Percentiles rank a stretch among this genome's conserved stretches.
These are phyloP conservation scores for Ganoderma sp. DNA, from an alignment of 1,284 basidiomycete genomes.

Conservation along the genomic window DNA sequence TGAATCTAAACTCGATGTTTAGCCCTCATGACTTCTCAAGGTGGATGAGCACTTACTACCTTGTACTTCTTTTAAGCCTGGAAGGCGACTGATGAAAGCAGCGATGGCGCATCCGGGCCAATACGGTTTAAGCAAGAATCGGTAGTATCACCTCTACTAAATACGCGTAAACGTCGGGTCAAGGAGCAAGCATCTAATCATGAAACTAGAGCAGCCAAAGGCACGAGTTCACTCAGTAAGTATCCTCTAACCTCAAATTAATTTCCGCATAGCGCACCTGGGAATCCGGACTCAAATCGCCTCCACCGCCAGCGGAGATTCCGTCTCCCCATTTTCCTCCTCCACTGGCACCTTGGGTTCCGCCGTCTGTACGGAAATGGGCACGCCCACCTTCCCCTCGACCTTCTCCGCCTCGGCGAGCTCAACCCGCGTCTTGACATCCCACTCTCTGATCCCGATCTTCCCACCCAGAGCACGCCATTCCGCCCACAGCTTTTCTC, in stretches of 20 bases:
- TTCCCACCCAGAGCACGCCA: slow-evolving; percentile 71
- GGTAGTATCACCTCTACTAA: background rate
- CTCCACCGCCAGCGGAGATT: background rate
- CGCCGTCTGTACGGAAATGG: background rate
- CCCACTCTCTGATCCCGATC: slow-evolving; percentile 77
- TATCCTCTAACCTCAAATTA: background rate
- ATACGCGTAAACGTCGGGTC: background rate
- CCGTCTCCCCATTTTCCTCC: background rate
- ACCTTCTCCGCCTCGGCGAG: background rate
- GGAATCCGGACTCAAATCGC: background rate
- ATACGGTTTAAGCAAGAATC: background rate
- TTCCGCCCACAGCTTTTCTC: slow-evolving; percentile 55
- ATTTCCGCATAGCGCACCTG: background rate
- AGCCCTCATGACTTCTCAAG: background rate
- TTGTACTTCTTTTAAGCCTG: background rate
- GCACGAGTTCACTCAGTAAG: background rate
- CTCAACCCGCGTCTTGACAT: slow-evolving; percentile 51
- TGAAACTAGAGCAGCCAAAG: background rate
- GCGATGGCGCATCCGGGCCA: background rate
- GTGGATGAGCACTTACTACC: background rate
- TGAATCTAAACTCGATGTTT: background rate
- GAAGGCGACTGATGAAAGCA: background rate
- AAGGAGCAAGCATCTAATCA: background rate
- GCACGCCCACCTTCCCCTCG: background rate
- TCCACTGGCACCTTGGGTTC: background rate